Evolutionary conservation across 495 filamentous ascomycete species (phyloP), one percentile per base, ranked within the genome.

Genomic region (Talaromyces liani): DNA sequence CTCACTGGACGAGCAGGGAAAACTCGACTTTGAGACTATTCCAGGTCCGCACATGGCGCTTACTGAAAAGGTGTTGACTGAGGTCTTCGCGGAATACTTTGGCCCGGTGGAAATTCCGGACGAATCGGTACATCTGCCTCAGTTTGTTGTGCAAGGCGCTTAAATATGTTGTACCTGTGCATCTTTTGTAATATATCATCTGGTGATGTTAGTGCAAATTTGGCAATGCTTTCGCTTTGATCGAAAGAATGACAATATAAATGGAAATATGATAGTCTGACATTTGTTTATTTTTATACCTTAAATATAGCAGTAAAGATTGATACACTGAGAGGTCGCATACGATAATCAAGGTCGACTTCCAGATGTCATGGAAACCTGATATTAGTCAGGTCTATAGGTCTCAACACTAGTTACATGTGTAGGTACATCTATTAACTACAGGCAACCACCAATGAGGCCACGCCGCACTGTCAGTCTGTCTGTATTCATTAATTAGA

Each of bases 21-120:
- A 84, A 22, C 75, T 99, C 65, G 83, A 87, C 58, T 97, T 97
- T 75, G 76, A 83, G 75, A 73, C 79, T 4, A 74, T 82, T 1
- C 80, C 85, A 6, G 94, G 94, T 2, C 78, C 81, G 10, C 94
- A 99, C 79, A 98, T 99, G 95, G 73, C 86, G 63, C 69, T 99
- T 67, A 76, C 73, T 18, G 89, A 94, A 1, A 79, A 87, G 65
- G 64, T 86, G 45, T 68, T 98, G 72, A 80, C 75, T 63, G 80
- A 83, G 22, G 77, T 85, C 6, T 95, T 98, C 71, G 75, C 76
- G 65, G 84, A 87, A 68, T 96, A 91, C 70, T 91, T 92, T 66
- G 72, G 70, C 27, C 75, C 75, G 4, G 67, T 77, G 3, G 66
- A 75, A 62, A 60, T 69, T 39, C 18, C 31, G 1, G 63, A 65